phyloP scores from a whole-genome alignment of 1,139 yeast species.

The Geotrichum aggregatum region DNA sequence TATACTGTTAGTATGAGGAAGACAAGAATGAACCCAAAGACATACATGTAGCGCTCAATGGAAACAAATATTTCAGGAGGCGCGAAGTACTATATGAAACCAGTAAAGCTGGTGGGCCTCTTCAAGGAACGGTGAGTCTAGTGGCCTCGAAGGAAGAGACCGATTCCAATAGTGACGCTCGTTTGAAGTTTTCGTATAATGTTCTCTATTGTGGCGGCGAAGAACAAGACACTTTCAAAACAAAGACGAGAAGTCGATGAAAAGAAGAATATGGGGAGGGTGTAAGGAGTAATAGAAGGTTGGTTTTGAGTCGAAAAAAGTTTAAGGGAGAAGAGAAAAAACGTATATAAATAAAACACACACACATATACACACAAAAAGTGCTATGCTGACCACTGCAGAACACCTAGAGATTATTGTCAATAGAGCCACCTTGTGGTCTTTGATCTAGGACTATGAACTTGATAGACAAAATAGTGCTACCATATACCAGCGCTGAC shows the following conservation, averaged over 20 bases:
- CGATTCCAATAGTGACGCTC: background rate
- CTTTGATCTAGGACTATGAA: too few relatives aligned
- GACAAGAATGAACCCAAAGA: background rate
- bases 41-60: background rate
- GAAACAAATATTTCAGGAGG: background rate
- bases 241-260: background rate
- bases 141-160: background rate
- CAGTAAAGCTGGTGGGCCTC: background rate
- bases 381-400: background rate
- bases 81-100: background rate
- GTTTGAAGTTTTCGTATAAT: background rate
- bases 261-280: background rate
- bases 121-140: background rate
- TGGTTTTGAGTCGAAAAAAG: background rate
- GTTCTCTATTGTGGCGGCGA: background rate
- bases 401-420: background rate
- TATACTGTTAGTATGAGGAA: background rate
- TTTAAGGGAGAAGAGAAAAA: background rate
- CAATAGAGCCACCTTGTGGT: too few relatives aligned
- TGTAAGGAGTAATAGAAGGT: background rate
- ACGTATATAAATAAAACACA: background rate
- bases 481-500: too few relatives aligned
- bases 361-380: background rate
- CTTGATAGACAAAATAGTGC: too few relatives aligned
- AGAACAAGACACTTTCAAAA: background rate